Conservation (phyloP, 148 eudicot genomes). For the Vaccinium corymbosum region DNA sequence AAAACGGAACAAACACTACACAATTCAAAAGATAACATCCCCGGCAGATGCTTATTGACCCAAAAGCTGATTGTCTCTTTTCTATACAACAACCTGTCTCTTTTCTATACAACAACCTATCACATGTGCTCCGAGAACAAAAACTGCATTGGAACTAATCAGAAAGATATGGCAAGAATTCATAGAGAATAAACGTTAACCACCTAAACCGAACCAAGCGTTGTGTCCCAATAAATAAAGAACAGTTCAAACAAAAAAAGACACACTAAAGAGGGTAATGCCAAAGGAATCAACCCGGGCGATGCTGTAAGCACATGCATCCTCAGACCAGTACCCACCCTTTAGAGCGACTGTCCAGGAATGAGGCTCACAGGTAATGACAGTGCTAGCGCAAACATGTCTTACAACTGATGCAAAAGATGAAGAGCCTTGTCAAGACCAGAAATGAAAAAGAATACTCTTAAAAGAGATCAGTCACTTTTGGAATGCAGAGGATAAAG, state of each 20-base stretch:
- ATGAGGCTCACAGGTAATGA: too few relatives aligned
- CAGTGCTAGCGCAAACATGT: too few relatives aligned
- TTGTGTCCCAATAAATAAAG: neutral
- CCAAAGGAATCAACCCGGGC: neutral
- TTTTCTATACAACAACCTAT: neutral
- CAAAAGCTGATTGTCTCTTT: neutral
- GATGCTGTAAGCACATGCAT: neutral
- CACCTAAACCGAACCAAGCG: neutral
- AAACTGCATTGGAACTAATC: neutral
- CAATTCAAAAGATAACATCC: neutral
- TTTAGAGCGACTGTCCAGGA: neutral
- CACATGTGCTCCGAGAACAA: neutral
- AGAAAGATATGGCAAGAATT: neutral
- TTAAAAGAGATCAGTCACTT: too few relatives aligned
- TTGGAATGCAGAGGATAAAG: too few relatives aligned
- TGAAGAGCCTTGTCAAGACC: too few relatives aligned
- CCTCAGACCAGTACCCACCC: neutral
- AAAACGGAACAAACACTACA: neutral
- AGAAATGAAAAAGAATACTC: too few relatives aligned
- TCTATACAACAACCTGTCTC: neutral
- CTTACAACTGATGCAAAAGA: too few relatives aligned
- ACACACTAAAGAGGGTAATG: neutral
- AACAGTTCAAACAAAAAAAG: neutral
- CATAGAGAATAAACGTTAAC: neutral
- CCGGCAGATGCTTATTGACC: neutral